Evolutionary conservation across 2,329 filamentous ascomycete species (phyloP).

Genomic region (Thelonectria olida): DNA sequence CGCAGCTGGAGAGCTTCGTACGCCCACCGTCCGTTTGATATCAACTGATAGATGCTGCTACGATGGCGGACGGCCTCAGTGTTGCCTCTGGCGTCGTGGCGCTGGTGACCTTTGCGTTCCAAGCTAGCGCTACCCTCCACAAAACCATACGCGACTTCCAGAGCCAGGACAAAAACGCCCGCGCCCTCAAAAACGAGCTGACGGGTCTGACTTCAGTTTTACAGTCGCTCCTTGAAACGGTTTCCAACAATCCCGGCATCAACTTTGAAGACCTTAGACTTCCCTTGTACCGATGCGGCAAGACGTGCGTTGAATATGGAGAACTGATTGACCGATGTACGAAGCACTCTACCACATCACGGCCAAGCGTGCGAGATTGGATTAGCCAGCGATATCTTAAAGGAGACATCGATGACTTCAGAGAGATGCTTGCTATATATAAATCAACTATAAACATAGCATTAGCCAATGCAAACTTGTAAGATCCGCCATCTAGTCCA

Average conservation of each 20-base stretch:
- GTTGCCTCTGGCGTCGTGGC: not conserved
- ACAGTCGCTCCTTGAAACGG: constrained; percentile 43
- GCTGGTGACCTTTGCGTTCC: not conserved
- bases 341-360: constrained; percentile 44
- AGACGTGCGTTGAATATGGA: constrained; percentile 51
- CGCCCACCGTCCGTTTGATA: too few relatives aligned
- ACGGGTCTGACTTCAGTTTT: constrained; percentile 48
- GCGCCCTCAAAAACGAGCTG: constrained; percentile 52
- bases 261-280: constrained; percentile 3
- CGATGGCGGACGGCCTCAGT: not conserved
- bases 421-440: constrained; percentile 50
- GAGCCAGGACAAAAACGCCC: constrained; percentile 38
- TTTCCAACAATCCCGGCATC: not conserved
- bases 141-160: constrained; percentile 6
- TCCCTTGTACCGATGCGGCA: constrained; percentile 7
- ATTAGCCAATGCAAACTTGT: constrained; percentile 34
- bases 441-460: constrained; percentile 43
- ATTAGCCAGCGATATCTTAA: constrained; percentile 54
- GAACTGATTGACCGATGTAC: constrained; percentile 47
- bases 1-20: too few relatives aligned
- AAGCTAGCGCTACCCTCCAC: constrained; percentile 2
- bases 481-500: not conserved
- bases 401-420: constrained; percentile 53
- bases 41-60: not conserved
- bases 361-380: constrained; percentile 55